Evolutionary conservation across 306 rosid species (phyloP).

Genomic region (Vicia sativa): DNA sequence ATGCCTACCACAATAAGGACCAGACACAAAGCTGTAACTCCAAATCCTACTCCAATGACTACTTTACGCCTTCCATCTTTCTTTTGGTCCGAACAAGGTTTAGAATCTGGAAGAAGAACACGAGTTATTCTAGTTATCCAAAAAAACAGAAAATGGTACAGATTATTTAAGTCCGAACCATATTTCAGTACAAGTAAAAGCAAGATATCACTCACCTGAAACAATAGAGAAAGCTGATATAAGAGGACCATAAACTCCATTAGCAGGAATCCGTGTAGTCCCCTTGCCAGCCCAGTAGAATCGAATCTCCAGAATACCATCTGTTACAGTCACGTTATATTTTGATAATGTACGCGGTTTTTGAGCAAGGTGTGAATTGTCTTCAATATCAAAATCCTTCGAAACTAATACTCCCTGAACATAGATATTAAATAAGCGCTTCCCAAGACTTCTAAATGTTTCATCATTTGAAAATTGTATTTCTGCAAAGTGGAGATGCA

Average conservation of each 20-base stretch:
- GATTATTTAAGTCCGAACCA: constrained; percentile 25
- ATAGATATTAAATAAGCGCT: constrained; percentile 63
- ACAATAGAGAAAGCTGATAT: constrained; percentile 64
- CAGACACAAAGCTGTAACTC: constrained; percentile 41
- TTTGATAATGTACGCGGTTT: constrained; percentile 26
- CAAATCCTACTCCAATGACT: constrained; percentile 43
- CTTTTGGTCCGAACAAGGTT: constrained; percentile 40
- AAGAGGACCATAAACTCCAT: constrained; percentile 68
- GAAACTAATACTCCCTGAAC: constrained; percentile 49
- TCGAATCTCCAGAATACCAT: constrained; percentile 49
- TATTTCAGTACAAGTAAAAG: constrained; percentile 5
- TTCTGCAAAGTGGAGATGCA: constrained; percentile 65
- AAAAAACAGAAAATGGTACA: constrained; percentile 25
- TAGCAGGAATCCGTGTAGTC: constrained; percentile 49
- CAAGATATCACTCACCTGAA: constrained; percentile 56
- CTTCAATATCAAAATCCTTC: constrained; percentile 60
- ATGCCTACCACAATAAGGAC: constrained; percentile 40
- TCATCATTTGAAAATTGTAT: constrained; percentile 50
- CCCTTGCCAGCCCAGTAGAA: constrained; percentile 78
- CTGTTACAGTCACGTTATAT: constrained; percentile 44
- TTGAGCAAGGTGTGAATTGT: constrained; percentile 48
- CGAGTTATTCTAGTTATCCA: constrained; percentile 8
- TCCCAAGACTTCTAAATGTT: constrained; percentile 60
- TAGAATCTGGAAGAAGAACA: constrained; percentile 41
- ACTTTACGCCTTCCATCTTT: constrained; percentile 9